Percentiles rank a stretch among this genome's conserved stretches.
phyloP scores from a whole-genome alignment of 345 rosid species.

The Moringa oleifera region DNA sequence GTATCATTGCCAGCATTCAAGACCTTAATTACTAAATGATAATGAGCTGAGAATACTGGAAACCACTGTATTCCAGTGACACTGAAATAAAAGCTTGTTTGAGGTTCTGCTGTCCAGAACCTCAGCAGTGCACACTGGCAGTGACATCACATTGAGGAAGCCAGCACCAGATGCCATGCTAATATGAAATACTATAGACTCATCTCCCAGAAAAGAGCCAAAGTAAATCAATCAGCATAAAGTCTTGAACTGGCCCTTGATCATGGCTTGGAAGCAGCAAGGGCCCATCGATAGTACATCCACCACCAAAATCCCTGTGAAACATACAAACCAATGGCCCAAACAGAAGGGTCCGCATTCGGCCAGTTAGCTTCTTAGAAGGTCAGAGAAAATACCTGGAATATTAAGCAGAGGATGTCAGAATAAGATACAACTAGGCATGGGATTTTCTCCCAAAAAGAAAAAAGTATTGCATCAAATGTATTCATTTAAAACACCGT shows the following conservation, averaged over 20 bases:
- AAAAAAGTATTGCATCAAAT: background rate
- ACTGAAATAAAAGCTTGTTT: too few relatives aligned
- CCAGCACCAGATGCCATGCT: background rate
- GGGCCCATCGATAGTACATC: constrained; percentile 34
- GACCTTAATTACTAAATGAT: background rate
- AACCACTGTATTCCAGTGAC: too few relatives aligned
- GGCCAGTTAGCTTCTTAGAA: constrained; percentile 92
- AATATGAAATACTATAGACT: background rate
- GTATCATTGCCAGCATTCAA: background rate
- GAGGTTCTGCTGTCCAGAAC: too few relatives aligned
- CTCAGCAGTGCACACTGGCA: background rate
- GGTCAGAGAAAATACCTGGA: constrained; percentile 99
- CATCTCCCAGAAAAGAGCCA: background rate
- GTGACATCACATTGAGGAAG: background rate
- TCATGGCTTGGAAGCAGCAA: constrained; percentile 31
- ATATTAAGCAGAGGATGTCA: constrained; percentile 59
- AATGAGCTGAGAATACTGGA: background rate
- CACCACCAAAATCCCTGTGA: constrained; percentile 64
- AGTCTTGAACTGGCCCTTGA: constrained; percentile 7
- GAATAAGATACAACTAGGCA: constrained; percentile 15
- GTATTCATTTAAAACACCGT: constrained; percentile 3
- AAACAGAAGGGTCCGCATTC: constrained; percentile 63
- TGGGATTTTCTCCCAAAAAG: background rate
- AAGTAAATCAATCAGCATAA: constrained; percentile 11
- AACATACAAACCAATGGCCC: constrained; percentile 94